Evolutionary conservation across 2,329 filamentous ascomycete genomes (phyloP).

Genomic region (Harringtonia lauricola): DNA sequence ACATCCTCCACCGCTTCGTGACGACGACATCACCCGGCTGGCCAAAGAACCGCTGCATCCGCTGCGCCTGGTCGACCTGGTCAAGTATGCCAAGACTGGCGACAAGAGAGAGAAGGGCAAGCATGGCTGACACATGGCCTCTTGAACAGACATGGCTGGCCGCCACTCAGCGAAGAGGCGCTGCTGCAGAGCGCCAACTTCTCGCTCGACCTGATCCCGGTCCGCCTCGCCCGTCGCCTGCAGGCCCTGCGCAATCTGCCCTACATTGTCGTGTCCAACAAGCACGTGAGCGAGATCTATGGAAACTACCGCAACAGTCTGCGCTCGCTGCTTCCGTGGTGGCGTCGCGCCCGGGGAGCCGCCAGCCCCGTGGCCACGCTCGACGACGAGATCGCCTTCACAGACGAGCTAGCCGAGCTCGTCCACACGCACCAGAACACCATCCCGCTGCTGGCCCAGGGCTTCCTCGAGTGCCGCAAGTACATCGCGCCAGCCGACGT

Average conservation of each 20-base stretch:
- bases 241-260: constrained; percentile 87
- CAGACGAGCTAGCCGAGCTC: constrained; percentile 86
- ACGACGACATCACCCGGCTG: constrained; percentile 69
- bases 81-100: constrained; percentile 50
- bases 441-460: constrained; percentile 81
- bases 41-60: constrained; percentile 69
- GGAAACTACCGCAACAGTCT: constrained; percentile 92
- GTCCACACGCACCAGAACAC: constrained; percentile 92
- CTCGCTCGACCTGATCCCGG: constrained; percentile 82
- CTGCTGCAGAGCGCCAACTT: constrained; percentile 91
- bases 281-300: constrained; percentile 88
- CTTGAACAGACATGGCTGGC: constrained; percentile 56
- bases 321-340: constrained; percentile 72
- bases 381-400: constrained; percentile 84
- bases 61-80: constrained; percentile 76
- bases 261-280: constrained; percentile 97
- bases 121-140: neutral
- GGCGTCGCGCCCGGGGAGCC: constrained; percentile 28
- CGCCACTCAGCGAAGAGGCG: constrained; percentile 68
- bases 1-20: constrained; percentile 25
- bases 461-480: constrained; percentile 84
- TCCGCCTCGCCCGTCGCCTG: constrained; percentile 86
- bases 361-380: constrained; percentile 52
- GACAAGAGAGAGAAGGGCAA: neutral
- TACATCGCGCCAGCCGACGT: constrained; percentile 78